Evolutionary conservation across 306 rosid species (phyloP).

Genomic region (Clitoria ternatea): DNA sequence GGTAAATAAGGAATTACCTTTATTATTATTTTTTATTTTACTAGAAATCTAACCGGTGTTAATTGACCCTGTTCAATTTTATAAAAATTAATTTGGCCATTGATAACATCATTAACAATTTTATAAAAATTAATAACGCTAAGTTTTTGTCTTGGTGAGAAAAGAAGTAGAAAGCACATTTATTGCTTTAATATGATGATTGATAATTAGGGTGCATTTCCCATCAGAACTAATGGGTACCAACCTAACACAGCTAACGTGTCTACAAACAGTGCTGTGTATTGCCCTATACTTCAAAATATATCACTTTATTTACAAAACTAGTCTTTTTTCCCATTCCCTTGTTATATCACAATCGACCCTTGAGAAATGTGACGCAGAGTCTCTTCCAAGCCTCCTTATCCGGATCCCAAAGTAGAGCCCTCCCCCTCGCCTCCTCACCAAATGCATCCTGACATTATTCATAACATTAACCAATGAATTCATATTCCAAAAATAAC

Average conservation of each 20-base stretch:
- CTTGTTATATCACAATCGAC: slow-evolving; percentile 35
- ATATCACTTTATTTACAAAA: not conserved
- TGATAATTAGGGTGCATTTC: not conserved
- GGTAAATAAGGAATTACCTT: too few relatives aligned
- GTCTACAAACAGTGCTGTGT: not conserved
- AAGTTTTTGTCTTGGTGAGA: too few relatives aligned
- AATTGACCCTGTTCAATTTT: too few relatives aligned
- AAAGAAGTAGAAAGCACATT: too few relatives aligned
- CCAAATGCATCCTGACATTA: slow-evolving; percentile 42
- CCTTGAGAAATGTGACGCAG: slow-evolving; percentile 72
- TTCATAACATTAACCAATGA: not conserved
- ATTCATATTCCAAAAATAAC: not conserved
- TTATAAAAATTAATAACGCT: too few relatives aligned
- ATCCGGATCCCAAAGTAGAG: slow-evolving; percentile 56
- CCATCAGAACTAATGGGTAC: not conserved
- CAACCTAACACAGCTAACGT: not conserved
- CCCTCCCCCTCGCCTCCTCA: slow-evolving; percentile 45
- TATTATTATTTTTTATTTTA: too few relatives aligned
- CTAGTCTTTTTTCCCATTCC: not conserved
- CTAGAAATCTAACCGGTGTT: too few relatives aligned
- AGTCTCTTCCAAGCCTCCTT: slow-evolving; percentile 71
- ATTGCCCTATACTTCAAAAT: not conserved
- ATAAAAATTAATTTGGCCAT: too few relatives aligned
- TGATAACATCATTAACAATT: too few relatives aligned
- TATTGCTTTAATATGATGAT: not conserved